phyloP scores from a whole-genome alignment of 768 basidiomycete species.

The Rhodotorula kratochvilovae region DNA sequence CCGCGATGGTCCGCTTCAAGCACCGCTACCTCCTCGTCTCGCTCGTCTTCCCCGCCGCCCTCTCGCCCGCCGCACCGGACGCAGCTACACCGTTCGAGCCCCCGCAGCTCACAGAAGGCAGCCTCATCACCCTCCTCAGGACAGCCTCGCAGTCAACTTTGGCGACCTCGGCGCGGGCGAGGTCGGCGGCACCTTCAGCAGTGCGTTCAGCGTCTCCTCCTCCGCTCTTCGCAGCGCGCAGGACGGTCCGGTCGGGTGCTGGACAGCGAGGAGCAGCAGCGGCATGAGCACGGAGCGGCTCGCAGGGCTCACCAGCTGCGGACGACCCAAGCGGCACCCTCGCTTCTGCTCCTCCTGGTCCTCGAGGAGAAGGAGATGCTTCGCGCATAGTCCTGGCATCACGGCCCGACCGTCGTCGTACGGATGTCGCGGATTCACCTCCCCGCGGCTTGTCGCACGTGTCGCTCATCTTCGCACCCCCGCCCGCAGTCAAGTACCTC shows the following conservation, averaged over 20 bases:
- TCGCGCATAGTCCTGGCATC: too few relatives aligned
- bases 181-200: slow-evolving; percentile 39
- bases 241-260: not conserved
- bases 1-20: slow-evolving; percentile 37
- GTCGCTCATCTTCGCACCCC: too few relatives aligned
- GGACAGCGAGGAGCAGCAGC: too few relatives aligned
- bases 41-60: slow-evolving; percentile 34
- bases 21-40: slow-evolving; percentile 41
- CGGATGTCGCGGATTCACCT: too few relatives aligned
- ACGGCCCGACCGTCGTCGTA: too few relatives aligned
- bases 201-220: slow-evolving; percentile 26
- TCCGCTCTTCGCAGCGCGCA: not conserved
- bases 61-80: not conserved
- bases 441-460: too few relatives aligned
- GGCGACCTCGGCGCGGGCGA: slow-evolving; percentile 40
- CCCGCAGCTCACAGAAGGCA: slow-evolving; percentile 19
- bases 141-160: slow-evolving; percentile 40
- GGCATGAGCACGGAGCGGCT: too few relatives aligned
- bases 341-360: too few relatives aligned
- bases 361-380: too few relatives aligned
- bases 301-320: too few relatives aligned
- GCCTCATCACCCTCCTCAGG: slow-evolving; percentile 36
- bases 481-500: slow-evolving; percentile 41
- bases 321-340: too few relatives aligned
- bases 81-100: not conserved